Conservation (phyloP, 106 monocot genomes). For the Dendrobium chrysotoxum region DNA sequence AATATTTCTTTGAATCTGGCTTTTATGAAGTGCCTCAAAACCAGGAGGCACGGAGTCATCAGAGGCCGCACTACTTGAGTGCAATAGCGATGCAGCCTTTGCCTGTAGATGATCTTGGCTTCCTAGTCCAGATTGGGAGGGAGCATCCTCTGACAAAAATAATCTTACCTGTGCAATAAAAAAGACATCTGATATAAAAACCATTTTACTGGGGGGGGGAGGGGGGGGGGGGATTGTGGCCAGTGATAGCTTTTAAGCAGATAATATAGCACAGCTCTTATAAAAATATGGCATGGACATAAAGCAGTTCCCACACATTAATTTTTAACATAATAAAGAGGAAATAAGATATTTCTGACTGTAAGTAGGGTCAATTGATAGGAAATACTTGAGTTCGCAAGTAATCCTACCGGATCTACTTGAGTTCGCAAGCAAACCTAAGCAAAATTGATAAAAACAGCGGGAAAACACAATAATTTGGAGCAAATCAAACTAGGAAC, state of each 20-base stretch:
- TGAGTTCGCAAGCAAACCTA: no score
- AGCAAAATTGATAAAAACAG: no score
- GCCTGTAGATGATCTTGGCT: constrained; percentile 76
- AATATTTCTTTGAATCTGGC: constrained; percentile 35
- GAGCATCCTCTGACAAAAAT: constrained; percentile 88
- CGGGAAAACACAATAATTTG: no score
- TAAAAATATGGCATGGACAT: neutral
- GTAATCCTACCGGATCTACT: no score
- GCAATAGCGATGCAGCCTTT: constrained; percentile 67
- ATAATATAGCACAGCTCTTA: neutral
- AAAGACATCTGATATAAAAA: neutral
- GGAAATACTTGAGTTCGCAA: no score
- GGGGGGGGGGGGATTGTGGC: neutral
- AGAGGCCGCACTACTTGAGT: constrained; percentile 25
- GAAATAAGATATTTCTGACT: no score
- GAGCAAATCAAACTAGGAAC: no score
- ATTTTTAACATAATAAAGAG: neutral
- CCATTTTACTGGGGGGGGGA: no score
- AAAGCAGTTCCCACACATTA: neutral
- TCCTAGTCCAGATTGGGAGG: constrained; percentile 47
- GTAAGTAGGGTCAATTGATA: no score
- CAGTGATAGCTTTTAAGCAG: neutral
- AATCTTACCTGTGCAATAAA: constrained; percentile 62
- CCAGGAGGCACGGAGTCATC: constrained; percentile 77
- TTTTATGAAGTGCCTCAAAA: constrained; percentile 34